A percentile compares a stretch with the other conserved stretches of the same genome.
These are phyloP conservation scores for Ceratobasidium papillatum DNA, from an alignment of 1,284 basidiomycete species.

Conservation along the genomic window DNA sequence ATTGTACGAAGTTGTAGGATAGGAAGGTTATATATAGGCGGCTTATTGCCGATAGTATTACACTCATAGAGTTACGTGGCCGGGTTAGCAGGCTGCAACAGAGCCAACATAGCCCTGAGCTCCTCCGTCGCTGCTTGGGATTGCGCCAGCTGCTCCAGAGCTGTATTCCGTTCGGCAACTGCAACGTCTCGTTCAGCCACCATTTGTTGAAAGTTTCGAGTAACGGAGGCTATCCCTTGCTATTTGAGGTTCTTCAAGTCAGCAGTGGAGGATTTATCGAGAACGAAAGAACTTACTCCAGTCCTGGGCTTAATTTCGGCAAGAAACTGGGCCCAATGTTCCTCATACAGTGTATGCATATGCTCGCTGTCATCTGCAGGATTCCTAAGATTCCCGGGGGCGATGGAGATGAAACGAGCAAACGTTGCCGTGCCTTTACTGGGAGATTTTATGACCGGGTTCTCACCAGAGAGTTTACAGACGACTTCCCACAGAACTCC, in stretches of 20 bases:
- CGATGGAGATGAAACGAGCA: not conserved
- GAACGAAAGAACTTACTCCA: not conserved
- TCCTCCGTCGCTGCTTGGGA: no score
- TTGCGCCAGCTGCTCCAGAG: no score
- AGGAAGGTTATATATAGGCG: no score
- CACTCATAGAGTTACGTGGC: no score
- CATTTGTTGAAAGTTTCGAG: not conserved
- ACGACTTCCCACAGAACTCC: constrained; percentile 3
- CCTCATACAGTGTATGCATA: not conserved
- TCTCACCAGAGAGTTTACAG: not conserved
- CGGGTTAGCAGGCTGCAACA: no score
- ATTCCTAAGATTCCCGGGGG: not conserved
- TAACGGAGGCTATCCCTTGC: not conserved
- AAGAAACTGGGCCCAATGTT: not conserved
- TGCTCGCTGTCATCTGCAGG: not conserved
- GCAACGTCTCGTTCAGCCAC: not conserved
- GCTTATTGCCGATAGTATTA: no score
- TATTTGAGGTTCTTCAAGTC: not conserved
- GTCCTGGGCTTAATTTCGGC: not conserved
- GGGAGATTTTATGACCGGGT: not conserved
- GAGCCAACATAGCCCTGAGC: no score
- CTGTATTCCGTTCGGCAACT: no score
- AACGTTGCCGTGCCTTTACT: not conserved
- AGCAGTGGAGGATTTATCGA: not conserved
- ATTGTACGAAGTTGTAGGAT: no score